These are phyloP conservation scores for Perkinsus olseni DNA, from an alignment of 169 alveolate species.

Conservation along the genomic window DNA sequence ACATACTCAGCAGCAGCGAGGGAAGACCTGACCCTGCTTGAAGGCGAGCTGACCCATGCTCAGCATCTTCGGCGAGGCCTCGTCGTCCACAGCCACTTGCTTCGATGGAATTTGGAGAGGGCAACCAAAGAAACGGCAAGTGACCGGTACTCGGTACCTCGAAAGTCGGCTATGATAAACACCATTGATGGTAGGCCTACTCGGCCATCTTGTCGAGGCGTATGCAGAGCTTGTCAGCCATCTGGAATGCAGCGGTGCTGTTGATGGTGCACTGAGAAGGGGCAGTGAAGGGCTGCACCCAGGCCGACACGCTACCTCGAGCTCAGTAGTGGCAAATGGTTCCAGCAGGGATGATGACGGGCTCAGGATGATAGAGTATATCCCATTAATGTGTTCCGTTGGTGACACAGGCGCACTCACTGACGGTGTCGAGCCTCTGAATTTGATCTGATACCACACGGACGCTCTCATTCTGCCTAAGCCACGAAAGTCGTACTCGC, in stretches of 20 bases:
- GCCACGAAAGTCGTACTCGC: background rate
- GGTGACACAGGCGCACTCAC: no score
- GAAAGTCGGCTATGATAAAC: background rate
- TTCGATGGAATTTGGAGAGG: background rate
- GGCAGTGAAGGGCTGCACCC: background rate
- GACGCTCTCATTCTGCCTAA: no score
- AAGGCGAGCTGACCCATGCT: background rate
- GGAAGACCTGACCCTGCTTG: background rate
- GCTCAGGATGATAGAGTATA: background rate
- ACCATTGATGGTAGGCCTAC: background rate
- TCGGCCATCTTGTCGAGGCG: background rate
- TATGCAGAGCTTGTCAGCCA: background rate
- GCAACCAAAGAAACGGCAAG: background rate
- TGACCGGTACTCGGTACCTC: background rate
- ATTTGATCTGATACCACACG: no score
- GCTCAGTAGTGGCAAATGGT: background rate
- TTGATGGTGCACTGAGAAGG: background rate
- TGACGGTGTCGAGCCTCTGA: no score
- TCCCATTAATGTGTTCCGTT: no score
- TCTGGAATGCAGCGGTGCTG: background rate
- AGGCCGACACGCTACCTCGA: background rate
- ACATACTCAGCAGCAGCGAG: background rate
- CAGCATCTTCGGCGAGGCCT: background rate
- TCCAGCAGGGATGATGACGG: background rate
- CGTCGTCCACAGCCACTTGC: background rate